Evolutionary conservation across 169 alveolate species (phyloP).

Genomic region (Plasmodium fragile): DNA sequence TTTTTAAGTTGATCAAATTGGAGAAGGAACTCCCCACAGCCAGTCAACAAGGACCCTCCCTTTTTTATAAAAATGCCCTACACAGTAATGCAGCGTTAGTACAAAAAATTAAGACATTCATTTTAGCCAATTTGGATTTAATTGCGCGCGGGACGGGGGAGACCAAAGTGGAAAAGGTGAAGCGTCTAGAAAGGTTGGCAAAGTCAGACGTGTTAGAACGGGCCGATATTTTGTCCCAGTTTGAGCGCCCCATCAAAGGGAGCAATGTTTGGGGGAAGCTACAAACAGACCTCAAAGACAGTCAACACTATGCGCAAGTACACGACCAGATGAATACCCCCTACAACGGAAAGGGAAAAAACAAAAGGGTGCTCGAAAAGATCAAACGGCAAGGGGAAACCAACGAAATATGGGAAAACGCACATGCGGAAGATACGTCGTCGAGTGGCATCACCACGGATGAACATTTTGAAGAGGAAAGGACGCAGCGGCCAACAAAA

Average conservation of each 20-base stretch:
- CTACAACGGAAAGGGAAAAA: not conserved
- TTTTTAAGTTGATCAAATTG: slow-evolving; percentile 26
- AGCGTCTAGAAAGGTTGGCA: not conserved
- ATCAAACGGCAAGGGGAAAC: not conserved
- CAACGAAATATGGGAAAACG: not conserved
- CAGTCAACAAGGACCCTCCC: slow-evolving; percentile 14
- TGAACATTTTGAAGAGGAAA: not conserved
- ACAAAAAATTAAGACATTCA: slow-evolving; percentile 45
- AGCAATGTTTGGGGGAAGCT: not conserved
- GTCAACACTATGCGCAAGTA: not conserved
- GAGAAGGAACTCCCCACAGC: not conserved
- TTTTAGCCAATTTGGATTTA: slow-evolving; percentile 27
- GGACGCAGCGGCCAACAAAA: not conserved
- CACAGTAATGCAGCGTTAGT: slow-evolving; percentile 10
- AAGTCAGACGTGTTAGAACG: not conserved
- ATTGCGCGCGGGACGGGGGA: not conserved
- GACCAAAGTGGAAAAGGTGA: not conserved
- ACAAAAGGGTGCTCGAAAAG: not conserved
- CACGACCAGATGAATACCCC: not conserved
- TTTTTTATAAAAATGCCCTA: slow-evolving; percentile 16
- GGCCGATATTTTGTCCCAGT: not conserved
- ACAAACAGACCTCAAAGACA: not conserved
- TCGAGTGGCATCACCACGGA: not conserved
- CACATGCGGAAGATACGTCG: not conserved
- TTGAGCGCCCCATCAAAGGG: not conserved